Evolutionary conservation across 306 rosid genomes (phyloP), one percentile per base, ranked within the genome.

Genomic region (Crotalaria pallida): DNA sequence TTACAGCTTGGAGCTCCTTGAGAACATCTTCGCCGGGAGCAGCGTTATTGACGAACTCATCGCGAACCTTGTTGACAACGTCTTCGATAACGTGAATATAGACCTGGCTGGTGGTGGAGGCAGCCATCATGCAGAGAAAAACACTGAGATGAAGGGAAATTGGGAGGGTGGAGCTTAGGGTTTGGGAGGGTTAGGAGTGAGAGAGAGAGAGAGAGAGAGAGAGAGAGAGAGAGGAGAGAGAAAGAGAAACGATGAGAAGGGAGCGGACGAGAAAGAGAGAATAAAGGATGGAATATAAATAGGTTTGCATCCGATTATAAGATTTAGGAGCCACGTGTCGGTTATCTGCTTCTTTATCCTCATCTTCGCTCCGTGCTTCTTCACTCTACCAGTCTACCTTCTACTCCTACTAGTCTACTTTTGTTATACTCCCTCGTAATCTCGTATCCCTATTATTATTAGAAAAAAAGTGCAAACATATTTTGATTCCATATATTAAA

Each of bases 301-400:
- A 89, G 96, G 97, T 92, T 92, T 92, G 94, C 96, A 89, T 89
- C 96, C 96, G 96, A 84, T 86, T 85, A 72, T 77, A 73, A 36
- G 29, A 63, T 58, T 24, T 15, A 40, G 34, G 51, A 34, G 22
- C 85, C 91, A 92, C 96, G 88, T 85, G 96, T 75, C 82, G 16
- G 51, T 4, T 84, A 85, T 87, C 82, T 81, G 65, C 61, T 78
- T 10, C 62, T n/a, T n/a, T n/a, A 51, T 48, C 74, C 83, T 77
- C 21, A 58, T 58, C 65, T 48, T 23, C 5, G 6, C 47, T 0
- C 0, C 45, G 45, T 8, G 45, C 5, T 40, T 13, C 45, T 40
- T 40, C 36, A 31, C 36, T 31, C 36, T 31, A 31, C 36, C 5
- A 5, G 4, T 27, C n/a, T n/a, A n/a, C n/a, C n/a, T n/a, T n/a